Base-by-base conservation (phyloP, 2,329 filamentous ascomycete genomes). In the Aspergillus ibericus region DNA sequence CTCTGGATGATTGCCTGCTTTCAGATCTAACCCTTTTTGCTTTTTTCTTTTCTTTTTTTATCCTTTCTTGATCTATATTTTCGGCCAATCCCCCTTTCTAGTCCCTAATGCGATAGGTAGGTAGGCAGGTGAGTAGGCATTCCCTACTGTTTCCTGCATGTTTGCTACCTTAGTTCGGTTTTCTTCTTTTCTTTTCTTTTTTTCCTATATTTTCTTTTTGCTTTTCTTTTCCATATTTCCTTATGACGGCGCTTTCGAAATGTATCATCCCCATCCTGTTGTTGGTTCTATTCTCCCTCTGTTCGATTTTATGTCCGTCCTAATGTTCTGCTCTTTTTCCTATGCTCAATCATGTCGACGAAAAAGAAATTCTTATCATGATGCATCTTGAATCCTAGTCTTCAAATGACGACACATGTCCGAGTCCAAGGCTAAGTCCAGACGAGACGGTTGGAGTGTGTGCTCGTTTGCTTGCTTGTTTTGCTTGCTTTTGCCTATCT, bases 1-100 rank as follows among this genome's bases (percentile, higher is more conserved):
- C 2, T 48, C 44, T 32, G 44, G 25, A 27, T 20, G 13, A 40
- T 9, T 16, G 10, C 16, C 44, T 32, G 44, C 27, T 48, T 48
- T 48, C 27, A n/a, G 44, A 25, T 16, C 44, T 12, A 16, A 29
- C 25, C 8, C n/a, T 29, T 32, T 27, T 29, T 4, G 2, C 6
- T 3, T 3, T 16, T 32, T 13, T 16, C 9, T 48, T 32, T 32
- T 7, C 15, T 47, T 7, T 47, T 29, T 32, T 2, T 48, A 16
- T 47, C 22, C 22, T 47, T 48, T 48, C 44, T 48, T 48, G 44
- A 48, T 9, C 25, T 48, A 48, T 48, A 48, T 29, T 48, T 48
- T 48, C 44, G 44, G 44, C 25, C 32, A 29, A 27, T 13, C 18
- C 18, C 44, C 16, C 15, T 48, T 29, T 16, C 27, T 48, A 29